These are phyloP conservation scores for Pleurotus platypus DNA, from an alignment of 768 basidiomycete species.

Conservation along the genomic window DNA sequence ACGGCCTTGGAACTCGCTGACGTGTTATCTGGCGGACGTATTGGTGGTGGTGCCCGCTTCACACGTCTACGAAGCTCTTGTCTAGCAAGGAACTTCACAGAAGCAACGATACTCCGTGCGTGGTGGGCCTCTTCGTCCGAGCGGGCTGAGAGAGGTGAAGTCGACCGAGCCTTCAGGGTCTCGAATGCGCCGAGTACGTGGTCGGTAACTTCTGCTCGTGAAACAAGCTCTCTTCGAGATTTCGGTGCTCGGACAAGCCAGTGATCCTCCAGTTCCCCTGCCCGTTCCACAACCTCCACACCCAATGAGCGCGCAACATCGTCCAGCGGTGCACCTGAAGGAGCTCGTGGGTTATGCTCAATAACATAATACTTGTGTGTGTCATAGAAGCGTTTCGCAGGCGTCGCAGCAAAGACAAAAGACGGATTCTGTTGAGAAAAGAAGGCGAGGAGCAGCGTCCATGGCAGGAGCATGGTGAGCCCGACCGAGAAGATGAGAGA, in stretches of 20 bases:
- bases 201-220: slow-evolving; percentile 33
- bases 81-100: slow-evolving; percentile 57
- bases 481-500: slow-evolving; percentile 1
- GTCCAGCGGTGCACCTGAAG: slow-evolving; percentile 45
- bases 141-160: slow-evolving; percentile 31
- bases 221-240: slow-evolving; percentile 19
- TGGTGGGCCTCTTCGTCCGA: slow-evolving; percentile 32
- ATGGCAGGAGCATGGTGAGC: slow-evolving; percentile 25
- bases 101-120: slow-evolving; percentile 43
- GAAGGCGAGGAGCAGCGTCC: slow-evolving; percentile 27
- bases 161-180: slow-evolving; percentile 34
- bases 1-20: slow-evolving; percentile 40
- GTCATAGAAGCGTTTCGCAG: slow-evolving; percentile 51
- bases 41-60: slow-evolving; percentile 72
- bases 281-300: slow-evolving; percentile 84
- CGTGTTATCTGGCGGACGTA: slow-evolving; percentile 30
- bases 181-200: slow-evolving; percentile 48
- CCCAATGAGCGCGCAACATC: slow-evolving; percentile 61
- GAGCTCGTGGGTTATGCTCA: slow-evolving; percentile 49
- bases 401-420: slow-evolving; percentile 26
- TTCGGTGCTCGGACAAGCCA: slow-evolving; percentile 76
- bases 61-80: slow-evolving; percentile 65
- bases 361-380: slow-evolving; percentile 83
- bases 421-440: slow-evolving; percentile 22
- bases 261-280: slow-evolving; percentile 75